A percentile compares a stretch with the other conserved stretches of the same genome.
Evolutionary conservation across 805 yeast species (phyloP).

Genomic region (Metschnikowia reukaufii): DNA sequence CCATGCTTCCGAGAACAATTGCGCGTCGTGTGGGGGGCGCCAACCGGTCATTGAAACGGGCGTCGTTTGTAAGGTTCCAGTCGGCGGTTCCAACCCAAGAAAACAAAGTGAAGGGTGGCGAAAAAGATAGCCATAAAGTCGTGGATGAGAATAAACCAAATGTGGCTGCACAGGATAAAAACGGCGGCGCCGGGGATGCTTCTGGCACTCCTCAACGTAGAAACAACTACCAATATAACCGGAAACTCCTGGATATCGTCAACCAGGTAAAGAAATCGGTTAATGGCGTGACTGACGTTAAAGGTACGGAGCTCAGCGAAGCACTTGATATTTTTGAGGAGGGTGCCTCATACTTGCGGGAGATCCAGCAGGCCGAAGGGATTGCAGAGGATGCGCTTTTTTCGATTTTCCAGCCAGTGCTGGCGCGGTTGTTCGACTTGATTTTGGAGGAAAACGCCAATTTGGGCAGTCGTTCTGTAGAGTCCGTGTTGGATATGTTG

Average conservation of each 20-base stretch:
- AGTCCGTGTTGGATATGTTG: slow-evolving; percentile 28
- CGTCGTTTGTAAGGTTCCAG: slow-evolving; percentile 14
- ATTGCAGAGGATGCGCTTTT: slow-evolving; percentile 29
- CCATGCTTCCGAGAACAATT: slow-evolving; percentile 17
- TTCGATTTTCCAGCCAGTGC: slow-evolving; percentile 29
- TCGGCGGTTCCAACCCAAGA: slow-evolving; percentile 2
- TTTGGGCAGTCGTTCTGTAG: slow-evolving; percentile 16
- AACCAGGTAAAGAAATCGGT: slow-evolving; percentile 31
- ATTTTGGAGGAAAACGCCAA: slow-evolving; percentile 16
- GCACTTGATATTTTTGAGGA: slow-evolving; percentile 40
- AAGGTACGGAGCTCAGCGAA: slow-evolving; percentile 26
- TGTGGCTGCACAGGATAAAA: not conserved
- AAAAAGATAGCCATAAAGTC: not conserved
- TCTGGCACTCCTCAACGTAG: slow-evolving; percentile 3
- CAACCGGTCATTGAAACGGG: slow-evolving; percentile 7
- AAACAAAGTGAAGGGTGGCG: not conserved
- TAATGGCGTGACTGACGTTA: slow-evolving; percentile 9
- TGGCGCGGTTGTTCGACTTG: slow-evolving; percentile 23
- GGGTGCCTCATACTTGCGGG: slow-evolving; percentile 39
- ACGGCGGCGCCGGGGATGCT: not conserved
- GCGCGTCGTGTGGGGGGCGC: slow-evolving; percentile 13
- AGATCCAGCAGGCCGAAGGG: slow-evolving; percentile 34
- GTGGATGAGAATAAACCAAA: not conserved
- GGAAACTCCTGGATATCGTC: slow-evolving; percentile 36
- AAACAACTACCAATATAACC: slow-evolving; percentile 18